Base-by-base conservation (phyloP, 768 basidiomycete species). In the Termitomyces sp. region DNA sequence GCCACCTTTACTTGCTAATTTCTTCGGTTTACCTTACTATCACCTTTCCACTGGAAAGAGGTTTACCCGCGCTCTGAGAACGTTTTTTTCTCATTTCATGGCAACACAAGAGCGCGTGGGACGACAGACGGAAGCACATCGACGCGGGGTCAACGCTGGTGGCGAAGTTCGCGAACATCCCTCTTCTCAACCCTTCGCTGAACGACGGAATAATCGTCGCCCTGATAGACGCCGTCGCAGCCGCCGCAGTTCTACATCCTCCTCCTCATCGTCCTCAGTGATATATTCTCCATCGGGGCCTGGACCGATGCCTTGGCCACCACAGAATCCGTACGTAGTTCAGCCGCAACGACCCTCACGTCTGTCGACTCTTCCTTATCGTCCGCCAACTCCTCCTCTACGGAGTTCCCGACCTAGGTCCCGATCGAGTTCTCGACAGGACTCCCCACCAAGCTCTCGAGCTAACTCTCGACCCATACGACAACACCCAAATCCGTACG, bases 41-140 rank as follows among this genome's bases (percentile, higher is more conserved):
- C 42, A 27, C 22, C 39, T 41, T 26, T 53, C 39, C 36, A n/a
- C 37, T 42, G 37, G 46, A 47, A 54, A 13, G 20, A 31, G 14
- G 24, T 14, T n/a, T 37, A 24, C 44, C 34, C 44, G 22, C 55
- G 32, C 52, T 48, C 34, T n/a, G n/a, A n/a, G n/a, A n/a, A n/a
- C n/a, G n/a, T n/a, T n/a, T n/a, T n/a, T n/a, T n/a, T n/a, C n/a
- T n/a, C n/a, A n/a, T n/a, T n/a, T n/a, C n/a, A n/a, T 77, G 36
- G 78, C 74, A 1, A 80, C 74, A 16, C 80, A 80, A 62, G 50
- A 69, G 58, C 76, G 81, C 56, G 77, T 83, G 5, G 72, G 78
- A 0, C 72, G 74, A 62, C 64, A 79, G 22, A 83, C 80, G 1
- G 75, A 79, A 59, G 68, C 68, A 31, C 69, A 74, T 61, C 64